These are phyloP conservation scores for Coniferiporia weirii DNA, from an alignment of 1,284 basidiomycete genomes.

Conservation along the genomic window DNA sequence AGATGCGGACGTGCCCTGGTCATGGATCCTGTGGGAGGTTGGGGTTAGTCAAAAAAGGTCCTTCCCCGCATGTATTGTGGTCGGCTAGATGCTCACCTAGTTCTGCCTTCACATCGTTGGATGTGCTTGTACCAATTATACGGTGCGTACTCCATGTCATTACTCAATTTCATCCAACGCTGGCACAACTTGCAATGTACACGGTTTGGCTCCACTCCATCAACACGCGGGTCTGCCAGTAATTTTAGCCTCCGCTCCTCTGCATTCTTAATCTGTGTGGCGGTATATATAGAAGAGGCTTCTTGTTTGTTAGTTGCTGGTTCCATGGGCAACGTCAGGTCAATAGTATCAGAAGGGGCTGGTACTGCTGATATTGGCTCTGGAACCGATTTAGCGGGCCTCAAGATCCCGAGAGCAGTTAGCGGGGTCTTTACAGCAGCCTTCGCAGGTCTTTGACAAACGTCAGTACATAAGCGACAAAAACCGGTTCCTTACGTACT, in stretches of 20 bases:
- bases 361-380: neutral
- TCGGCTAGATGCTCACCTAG: neutral
- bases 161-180: conserved; percentile 17
- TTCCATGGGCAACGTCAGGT: neutral
- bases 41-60: neutral
- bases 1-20: neutral
- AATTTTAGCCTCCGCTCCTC: conserved; percentile 15
- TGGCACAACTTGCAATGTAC: conserved; percentile 17
- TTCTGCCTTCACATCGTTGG: conserved; percentile 8
- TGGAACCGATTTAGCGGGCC: neutral
- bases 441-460: neutral
- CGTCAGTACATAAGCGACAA: neutral
- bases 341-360: neutral
- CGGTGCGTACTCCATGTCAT: conserved; percentile 14
- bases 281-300: neutral
- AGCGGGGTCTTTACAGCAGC: conserved; percentile 2
- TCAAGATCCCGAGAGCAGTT: neutral
- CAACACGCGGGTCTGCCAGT: conserved; percentile 16
- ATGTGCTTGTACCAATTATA: conserved; percentile 19
- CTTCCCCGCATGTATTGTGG: neutral
- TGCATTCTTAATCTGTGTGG: conserved; percentile 3
- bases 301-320: neutral
- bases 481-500: neutral
- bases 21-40: neutral
- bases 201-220: conserved; percentile 17